phyloP scores from a whole-genome alignment of 257 asterid genomes.

The Fraxinus americana region DNA sequence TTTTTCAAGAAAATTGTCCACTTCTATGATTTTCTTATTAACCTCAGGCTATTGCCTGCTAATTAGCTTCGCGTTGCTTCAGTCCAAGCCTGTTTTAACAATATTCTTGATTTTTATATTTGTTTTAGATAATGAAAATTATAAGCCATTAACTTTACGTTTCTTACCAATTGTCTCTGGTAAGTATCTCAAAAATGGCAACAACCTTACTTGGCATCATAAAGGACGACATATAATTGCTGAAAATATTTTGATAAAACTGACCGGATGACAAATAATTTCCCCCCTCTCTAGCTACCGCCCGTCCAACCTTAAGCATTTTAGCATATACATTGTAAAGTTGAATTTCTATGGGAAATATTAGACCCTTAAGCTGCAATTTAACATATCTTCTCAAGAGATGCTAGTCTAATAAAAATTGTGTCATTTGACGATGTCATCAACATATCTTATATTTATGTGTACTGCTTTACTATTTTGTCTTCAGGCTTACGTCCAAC shows the following conservation, averaged over 20 bases:
- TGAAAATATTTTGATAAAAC: not conserved
- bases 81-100: not conserved
- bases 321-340: not conserved
- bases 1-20: not conserved
- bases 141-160: not conserved
- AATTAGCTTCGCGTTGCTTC: not conserved
- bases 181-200: no score
- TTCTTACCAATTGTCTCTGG: no score
- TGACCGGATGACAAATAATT: not conserved
- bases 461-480: conserved; percentile 26
- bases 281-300: not conserved
- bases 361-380: not conserved
- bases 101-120: no score
- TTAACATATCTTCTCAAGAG: not conserved
- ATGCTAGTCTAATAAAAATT: not conserved
- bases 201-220: no score
- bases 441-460: not conserved
- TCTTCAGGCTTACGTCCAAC: conserved; percentile 92
- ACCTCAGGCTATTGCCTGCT: not conserved
- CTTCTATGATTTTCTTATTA: not conserved
- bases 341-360: not conserved
- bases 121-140: not conserved
- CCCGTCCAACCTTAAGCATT: not conserved
- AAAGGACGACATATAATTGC: no score
- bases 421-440: not conserved